Conservation (phyloP, 768 basidiomycete species). For the Hortiboletus flavorubellus region DNA sequence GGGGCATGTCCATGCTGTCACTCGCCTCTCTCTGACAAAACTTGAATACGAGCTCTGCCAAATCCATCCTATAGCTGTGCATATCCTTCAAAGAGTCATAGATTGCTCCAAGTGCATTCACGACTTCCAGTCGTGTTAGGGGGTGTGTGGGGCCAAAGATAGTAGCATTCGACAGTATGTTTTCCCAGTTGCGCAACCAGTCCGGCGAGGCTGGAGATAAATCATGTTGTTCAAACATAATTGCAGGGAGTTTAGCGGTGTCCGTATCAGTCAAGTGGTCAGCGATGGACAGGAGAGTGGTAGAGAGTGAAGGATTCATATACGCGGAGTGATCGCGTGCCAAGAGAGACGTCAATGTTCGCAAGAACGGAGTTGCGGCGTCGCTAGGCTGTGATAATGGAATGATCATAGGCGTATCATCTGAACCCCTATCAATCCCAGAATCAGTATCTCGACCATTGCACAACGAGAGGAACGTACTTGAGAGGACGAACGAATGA, state of each 20-base stretch:
- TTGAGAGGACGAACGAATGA: conserved; percentile 55
- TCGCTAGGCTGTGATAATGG: conserved; percentile 53
- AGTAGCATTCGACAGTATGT: conserved; percentile 47
- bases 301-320: conserved; percentile 59
- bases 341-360: conserved; percentile 58
- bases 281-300: conserved; percentile 60
- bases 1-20: conserved; percentile 24
- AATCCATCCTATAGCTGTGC: conserved; percentile 53
- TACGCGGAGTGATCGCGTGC: conserved; percentile 57
- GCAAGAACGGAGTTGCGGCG: conserved; percentile 59
- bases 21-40: conserved; percentile 41
- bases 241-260: conserved; percentile 55
- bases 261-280: conserved; percentile 69
- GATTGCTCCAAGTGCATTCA: conserved; percentile 53
- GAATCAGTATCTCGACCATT: conserved; percentile 2
- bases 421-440: conserved; percentile 37
- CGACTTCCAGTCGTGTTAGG: conserved; percentile 51
- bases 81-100: conserved; percentile 71
- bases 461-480: conserved; percentile 36
- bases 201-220: conserved; percentile 68
- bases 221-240: conserved; percentile 66
- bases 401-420: conserved; percentile 44
- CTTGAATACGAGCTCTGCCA: conserved; percentile 54
- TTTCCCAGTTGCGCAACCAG: conserved; percentile 69
- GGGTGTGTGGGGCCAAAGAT: conserved; percentile 44